Conservation (phyloP, 306 rosid genomes). For the Glycyrrhiza uralensis region DNA sequence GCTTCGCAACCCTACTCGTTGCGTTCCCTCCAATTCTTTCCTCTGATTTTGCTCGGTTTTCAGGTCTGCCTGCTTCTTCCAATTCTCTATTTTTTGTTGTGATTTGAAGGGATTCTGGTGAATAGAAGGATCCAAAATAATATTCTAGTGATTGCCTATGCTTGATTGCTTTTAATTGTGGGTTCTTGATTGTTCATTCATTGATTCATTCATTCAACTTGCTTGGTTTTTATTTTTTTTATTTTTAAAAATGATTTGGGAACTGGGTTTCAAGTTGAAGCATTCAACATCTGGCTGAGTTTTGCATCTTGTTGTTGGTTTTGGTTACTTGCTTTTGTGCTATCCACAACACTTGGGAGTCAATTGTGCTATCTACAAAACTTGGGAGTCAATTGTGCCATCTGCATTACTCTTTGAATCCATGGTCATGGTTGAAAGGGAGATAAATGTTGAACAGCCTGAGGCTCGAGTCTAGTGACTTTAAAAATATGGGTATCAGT, state of each 20-base stretch:
- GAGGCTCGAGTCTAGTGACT: background rate
- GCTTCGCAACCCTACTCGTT: slow-evolving; percentile 30
- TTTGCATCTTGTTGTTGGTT: background rate
- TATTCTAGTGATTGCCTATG: background rate
- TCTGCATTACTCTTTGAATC: too few relatives aligned
- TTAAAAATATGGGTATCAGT: background rate
- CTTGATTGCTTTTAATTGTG: background rate
- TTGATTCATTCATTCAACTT: background rate
- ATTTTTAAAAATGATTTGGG: background rate
- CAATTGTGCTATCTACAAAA: background rate
- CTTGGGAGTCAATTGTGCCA: background rate
- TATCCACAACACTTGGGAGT: background rate
- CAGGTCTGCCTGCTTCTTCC: slow-evolving; percentile 41
- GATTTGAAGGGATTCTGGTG: background rate
- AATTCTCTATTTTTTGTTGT: slow-evolving; percentile 15
- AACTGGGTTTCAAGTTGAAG: background rate
- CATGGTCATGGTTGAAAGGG: background rate
- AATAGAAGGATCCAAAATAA: background rate
- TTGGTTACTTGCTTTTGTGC: background rate
- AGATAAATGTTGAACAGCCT: background rate
- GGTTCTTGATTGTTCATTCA: background rate
- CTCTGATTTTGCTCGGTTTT: background rate
- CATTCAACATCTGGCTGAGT: background rate
- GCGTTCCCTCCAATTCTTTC: background rate
- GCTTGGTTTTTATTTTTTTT: background rate